Percentiles rank a stretch among this genome's conserved stretches.
These are phyloP conservation scores for Clarireedia sp. DNA, from an alignment of 2,329 filamentous ascomycete species.

Conservation along the genomic window DNA sequence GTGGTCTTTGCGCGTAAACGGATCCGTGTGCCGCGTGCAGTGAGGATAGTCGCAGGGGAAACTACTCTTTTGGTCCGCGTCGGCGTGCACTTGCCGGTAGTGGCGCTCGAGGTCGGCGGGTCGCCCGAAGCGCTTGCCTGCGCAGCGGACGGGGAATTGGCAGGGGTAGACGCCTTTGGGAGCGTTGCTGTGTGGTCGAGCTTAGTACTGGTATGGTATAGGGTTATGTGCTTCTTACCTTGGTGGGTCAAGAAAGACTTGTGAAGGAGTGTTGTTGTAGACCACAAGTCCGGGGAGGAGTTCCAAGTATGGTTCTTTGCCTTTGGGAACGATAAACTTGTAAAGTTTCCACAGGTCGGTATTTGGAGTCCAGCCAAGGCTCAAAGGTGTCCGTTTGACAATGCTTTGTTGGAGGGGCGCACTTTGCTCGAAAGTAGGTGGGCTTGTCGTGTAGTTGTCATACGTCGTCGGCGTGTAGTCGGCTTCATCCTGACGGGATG, in stretches of 20 bases:
- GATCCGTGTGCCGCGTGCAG: slow-evolving; percentile 27
- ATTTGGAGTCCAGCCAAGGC: slow-evolving; percentile 13
- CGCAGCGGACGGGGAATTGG: slow-evolving; percentile 18
- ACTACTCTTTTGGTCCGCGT: slow-evolving; percentile 13
- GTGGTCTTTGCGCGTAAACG: slow-evolving; percentile 42
- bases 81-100: slow-evolving; percentile 27
- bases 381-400: slow-evolving; percentile 12
- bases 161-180: slow-evolving; percentile 16
- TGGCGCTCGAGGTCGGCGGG: slow-evolving; percentile 34
- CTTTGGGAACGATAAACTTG: slow-evolving; percentile 17
- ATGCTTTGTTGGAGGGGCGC: background rate
- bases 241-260: slow-evolving; percentile 17
- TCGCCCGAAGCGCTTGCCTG: slow-evolving; percentile 22
- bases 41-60: slow-evolving; percentile 27
- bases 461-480: background rate
- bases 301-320: slow-evolving; percentile 17
- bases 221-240: background rate
- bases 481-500: background rate
- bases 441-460: background rate
- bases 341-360: slow-evolving; percentile 15
- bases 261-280: slow-evolving; percentile 9
- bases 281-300: slow-evolving; percentile 5
- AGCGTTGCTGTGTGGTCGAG: slow-evolving; percentile 8
- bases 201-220: background rate
- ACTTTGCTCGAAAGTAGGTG: background rate